Evolutionary conservation across 176 grass and related monocot genomes (phyloP), one percentile per base, ranked within the genome.

Genomic region (Cenchrus americanus): DNA sequence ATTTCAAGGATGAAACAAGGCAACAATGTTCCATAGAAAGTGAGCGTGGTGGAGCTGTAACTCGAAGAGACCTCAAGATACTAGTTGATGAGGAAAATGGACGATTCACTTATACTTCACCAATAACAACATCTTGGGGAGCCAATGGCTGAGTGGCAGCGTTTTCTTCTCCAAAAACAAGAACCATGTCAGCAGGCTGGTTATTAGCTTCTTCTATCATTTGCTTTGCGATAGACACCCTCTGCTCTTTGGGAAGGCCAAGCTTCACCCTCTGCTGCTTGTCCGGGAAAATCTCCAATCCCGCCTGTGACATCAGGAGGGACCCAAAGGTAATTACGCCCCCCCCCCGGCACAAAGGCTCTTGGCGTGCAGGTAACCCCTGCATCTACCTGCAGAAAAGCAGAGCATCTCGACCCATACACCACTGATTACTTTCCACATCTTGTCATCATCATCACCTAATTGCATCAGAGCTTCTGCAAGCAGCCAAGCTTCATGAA

Each of bases 341-440:
- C 62, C 61, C 0, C 62, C 10, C 1, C 62, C 17, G 0, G 22
- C 0, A 18, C 44, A 44, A 1, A 53, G 47, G 48, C 19, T 15
- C 0, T 41, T 69, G 4, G 52, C n/a, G 0, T 57, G 52, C n/a
- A 59, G 43, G 62, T 32, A 82, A 7, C 80, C 80, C 55, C 79
- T 14, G 37, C 66, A 58, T 15, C 51, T 81, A 10, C 37, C 34
- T 0, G 66, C 79, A 4, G 80, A 46, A 43, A 81, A 70, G 34
- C 65, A 81, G 13, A 67, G 65, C 65, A 67, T 67, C 64, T 67
- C 64, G 19, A 60, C 8, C 66, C 80, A 71, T 3, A 82, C 66
- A 2, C 37, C 52, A 60, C 13, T 54, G 10, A 59, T 71, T 24
- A 82, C 27, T 0, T 19, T 17, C 40, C 66, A 82, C 66, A 69